A percentile compares a stretch with the other conserved stretches of the same genome.
phyloP scores from a whole-genome alignment of 75 land plant genomes.

The Pinus albicaulis region DNA sequence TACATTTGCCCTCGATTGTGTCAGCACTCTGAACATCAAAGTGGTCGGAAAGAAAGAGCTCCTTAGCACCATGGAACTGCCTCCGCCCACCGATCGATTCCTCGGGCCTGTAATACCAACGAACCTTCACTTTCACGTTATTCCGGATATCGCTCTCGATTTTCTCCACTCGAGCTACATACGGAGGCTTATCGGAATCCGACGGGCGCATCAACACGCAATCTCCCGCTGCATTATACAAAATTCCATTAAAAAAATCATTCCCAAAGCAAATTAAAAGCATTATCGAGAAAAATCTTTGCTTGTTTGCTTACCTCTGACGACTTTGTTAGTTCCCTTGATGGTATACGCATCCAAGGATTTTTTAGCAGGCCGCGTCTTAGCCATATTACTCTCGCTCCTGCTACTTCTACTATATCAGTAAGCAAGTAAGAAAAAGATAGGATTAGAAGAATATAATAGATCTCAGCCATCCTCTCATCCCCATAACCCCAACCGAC shows the following conservation, averaged over 20 bases:
- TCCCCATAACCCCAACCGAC: no score
- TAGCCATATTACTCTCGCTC: slow-evolving; percentile 44
- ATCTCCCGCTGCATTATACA: slow-evolving; percentile 59
- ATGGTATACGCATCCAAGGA: slow-evolving; percentile 72
- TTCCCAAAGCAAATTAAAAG: no score
- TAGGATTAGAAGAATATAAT: no score
- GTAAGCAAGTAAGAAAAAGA: no score
- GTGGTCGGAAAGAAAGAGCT: slow-evolving; percentile 78
- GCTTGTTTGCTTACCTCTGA: slow-evolving; percentile 38
- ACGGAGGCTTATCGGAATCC: slow-evolving; percentile 61
- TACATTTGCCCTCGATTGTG: slow-evolving; percentile 65
- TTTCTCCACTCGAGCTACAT: slow-evolving; percentile 71
- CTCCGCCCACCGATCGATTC: slow-evolving; percentile 81
- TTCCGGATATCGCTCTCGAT: slow-evolving; percentile 61
- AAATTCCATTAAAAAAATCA: background rate
- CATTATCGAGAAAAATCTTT: background rate
- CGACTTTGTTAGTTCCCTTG: slow-evolving; percentile 79
- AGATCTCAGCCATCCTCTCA: no score
- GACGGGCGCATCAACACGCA: slow-evolving; percentile 71
- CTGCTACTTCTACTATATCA: no score
- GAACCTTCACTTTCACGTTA: slow-evolving; percentile 69
- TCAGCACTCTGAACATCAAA: slow-evolving; percentile 78
- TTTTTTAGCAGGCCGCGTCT: slow-evolving; percentile 63
- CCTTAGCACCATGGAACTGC: slow-evolving; percentile 85
- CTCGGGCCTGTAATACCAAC: slow-evolving; percentile 90